Conservation (phyloP, 179 eudicot genomes). For the Carnegiea gigantea region DNA sequence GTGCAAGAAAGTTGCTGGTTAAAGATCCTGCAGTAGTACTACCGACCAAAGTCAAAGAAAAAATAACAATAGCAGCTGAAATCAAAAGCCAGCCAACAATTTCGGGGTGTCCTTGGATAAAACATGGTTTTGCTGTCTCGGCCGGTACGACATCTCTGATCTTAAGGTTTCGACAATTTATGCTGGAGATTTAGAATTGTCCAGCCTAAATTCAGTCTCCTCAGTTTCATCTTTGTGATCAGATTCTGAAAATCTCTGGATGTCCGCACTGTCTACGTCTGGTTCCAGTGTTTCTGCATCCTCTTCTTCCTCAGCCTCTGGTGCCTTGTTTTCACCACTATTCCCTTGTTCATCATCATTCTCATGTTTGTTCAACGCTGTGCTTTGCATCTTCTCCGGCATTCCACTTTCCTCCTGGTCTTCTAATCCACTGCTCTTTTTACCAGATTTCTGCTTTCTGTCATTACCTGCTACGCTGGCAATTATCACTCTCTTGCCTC, state of each 20-base stretch:
- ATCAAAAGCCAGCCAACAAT: too few relatives aligned
- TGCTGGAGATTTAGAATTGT: too few relatives aligned
- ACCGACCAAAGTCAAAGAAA: too few relatives aligned
- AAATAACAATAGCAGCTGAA: background rate
- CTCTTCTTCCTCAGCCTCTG: slow-evolving; percentile 17
- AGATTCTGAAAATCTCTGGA: slow-evolving; percentile 24
- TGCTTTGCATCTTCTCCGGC: slow-evolving; percentile 14
- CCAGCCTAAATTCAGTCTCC: slow-evolving; percentile 24
- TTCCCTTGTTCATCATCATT: background rate
- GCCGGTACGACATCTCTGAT: too few relatives aligned
- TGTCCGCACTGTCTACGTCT: slow-evolving; percentile 22
- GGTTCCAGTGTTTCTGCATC: slow-evolving; percentile 17
- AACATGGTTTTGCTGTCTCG: too few relatives aligned
- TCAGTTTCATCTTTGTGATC: slow-evolving; percentile 29
- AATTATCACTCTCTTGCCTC: background rate
- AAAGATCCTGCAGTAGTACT: too few relatives aligned
- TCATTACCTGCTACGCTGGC: background rate
- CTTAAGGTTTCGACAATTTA: too few relatives aligned
- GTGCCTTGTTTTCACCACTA: slow-evolving; percentile 12
- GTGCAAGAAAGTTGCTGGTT: background rate
- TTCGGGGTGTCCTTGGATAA: too few relatives aligned
- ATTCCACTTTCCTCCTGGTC: slow-evolving; percentile 8
- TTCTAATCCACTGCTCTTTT: background rate
- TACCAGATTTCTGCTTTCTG: background rate
- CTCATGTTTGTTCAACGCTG: background rate